Evolutionary conservation across 176 grass and related monocot genomes (phyloP).

Genomic region (Oryza brachyantha): DNA sequence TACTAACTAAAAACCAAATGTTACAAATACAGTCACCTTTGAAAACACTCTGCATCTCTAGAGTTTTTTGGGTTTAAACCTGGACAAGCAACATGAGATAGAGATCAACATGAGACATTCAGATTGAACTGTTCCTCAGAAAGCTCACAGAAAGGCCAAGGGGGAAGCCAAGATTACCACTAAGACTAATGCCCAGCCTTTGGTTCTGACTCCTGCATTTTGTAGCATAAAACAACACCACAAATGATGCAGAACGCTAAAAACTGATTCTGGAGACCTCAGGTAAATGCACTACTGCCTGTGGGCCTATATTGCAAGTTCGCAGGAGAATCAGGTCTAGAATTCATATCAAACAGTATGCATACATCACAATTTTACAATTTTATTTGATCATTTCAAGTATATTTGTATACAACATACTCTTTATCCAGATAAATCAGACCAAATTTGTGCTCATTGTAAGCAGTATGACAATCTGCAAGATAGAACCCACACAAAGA

Average conservation of each 20-base stretch:
- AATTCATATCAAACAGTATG: background rate
- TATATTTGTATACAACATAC: background rate
- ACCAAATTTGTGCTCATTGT: background rate
- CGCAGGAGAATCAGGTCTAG: background rate
- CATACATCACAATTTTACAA: background rate
- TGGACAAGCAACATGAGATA: background rate
- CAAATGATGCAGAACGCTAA: background rate
- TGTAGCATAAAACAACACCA: background rate
- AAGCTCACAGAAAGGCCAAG: background rate
- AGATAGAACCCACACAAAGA: background rate
- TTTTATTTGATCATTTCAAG: background rate
- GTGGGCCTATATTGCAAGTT: background rate
- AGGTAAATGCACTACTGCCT: background rate
- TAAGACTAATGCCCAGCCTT: background rate
- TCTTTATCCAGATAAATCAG: background rate
- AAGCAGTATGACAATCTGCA: background rate
- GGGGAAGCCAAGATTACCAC: background rate
- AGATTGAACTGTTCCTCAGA: background rate
- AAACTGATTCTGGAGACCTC: background rate
- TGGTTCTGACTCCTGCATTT: background rate
- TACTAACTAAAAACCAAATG: background rate
- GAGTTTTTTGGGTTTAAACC: background rate
- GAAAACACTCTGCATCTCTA: background rate
- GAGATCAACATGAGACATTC: background rate
- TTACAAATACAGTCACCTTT: background rate